Percentiles rank a stretch among this genome's conserved stretches.
Evolutionary conservation across 345 rosid genomes (phyloP).

Genomic region (Eucalyptus pauciflora): DNA sequence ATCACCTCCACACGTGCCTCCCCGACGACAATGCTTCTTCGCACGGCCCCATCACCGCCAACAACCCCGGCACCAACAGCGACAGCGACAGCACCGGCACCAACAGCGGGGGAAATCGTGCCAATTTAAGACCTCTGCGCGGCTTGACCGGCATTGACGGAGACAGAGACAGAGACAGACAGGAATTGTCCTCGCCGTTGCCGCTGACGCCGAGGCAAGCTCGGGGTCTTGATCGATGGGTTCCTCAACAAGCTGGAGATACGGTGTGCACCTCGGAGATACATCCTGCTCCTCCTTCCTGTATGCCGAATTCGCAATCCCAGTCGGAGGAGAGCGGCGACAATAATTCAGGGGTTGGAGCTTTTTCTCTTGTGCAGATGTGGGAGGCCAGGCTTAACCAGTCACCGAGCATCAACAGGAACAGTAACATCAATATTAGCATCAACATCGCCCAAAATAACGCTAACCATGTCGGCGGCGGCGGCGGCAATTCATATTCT

Average conservation of each 20-base stretch:
- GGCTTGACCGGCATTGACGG: background rate
- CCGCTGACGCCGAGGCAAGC: constrained; percentile 3
- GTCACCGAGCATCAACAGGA: constrained; percentile 7
- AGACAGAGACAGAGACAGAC: background rate
- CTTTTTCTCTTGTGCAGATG: constrained; percentile 85
- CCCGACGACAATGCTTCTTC: background rate
- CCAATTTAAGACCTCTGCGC: background rate
- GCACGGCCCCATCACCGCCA: background rate
- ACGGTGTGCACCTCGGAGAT: constrained; percentile 10
- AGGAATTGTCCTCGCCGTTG: background rate
- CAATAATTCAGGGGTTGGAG: background rate
- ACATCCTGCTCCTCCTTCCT: background rate
- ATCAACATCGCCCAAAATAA: background rate
- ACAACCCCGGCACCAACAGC: background rate
- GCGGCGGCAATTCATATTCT: background rate
- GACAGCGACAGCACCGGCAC: background rate
- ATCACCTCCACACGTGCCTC: constrained; percentile 28
- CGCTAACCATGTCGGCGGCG: background rate
- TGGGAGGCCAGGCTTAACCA: constrained; percentile 79
- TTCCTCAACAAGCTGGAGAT: constrained; percentile 26
- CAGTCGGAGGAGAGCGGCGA: background rate
- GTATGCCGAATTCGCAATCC: background rate
- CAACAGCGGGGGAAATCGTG: background rate
- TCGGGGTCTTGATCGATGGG: constrained; percentile 25
- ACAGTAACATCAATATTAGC: background rate